Percentiles rank a stretch among this genome's conserved stretches.
phyloP scores from a whole-genome alignment of 352 stramenopile genomes.

The Pythium oligandrum region DNA sequence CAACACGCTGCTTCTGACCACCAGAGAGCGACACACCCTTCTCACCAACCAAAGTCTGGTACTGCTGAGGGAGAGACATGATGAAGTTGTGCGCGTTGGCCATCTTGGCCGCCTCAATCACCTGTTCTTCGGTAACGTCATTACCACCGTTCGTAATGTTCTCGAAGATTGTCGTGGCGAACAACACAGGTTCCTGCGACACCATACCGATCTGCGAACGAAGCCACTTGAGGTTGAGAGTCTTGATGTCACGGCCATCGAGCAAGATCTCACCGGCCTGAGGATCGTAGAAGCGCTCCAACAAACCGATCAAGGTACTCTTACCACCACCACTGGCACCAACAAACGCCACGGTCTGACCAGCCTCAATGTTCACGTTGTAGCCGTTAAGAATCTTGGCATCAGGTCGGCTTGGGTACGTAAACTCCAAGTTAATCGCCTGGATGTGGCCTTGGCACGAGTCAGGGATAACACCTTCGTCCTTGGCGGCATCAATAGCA shows the following conservation, averaged over 20 bases:
- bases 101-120: slow-evolving; percentile 38
- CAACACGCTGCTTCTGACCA: too few species aligned
- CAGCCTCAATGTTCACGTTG: slow-evolving; percentile 46
- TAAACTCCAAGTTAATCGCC: slow-evolving; percentile 15
- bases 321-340: slow-evolving; percentile 9
- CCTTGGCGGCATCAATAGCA: slow-evolving; percentile 32
- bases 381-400: slow-evolving; percentile 58
- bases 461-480: slow-evolving; percentile 18
- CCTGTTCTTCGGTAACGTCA: slow-evolving; percentile 20
- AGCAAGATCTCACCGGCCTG: slow-evolving; percentile 50
- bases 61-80: slow-evolving; percentile 22
- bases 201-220: slow-evolving; percentile 30
- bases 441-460: slow-evolving; percentile 29
- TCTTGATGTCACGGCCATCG: slow-evolving; percentile 53
- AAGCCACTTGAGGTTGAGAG: slow-evolving; percentile 48
- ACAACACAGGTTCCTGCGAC: slow-evolving; percentile 72
- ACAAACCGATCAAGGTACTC: slow-evolving; percentile 21
- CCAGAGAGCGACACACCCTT: slow-evolving; percentile 15
- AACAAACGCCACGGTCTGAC: slow-evolving; percentile 20
- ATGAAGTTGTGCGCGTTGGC: too few species aligned
- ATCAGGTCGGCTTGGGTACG: slow-evolving; percentile 44
- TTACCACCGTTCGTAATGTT: slow-evolving; percentile 70
- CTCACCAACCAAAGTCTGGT: slow-evolving; percentile 4
- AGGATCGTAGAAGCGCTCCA: slow-evolving; percentile 83
- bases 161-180: slow-evolving; percentile 64